Evolutionary conservation across 1,284 basidiomycete species (phyloP).

Genomic region (Ustilago curta): DNA sequence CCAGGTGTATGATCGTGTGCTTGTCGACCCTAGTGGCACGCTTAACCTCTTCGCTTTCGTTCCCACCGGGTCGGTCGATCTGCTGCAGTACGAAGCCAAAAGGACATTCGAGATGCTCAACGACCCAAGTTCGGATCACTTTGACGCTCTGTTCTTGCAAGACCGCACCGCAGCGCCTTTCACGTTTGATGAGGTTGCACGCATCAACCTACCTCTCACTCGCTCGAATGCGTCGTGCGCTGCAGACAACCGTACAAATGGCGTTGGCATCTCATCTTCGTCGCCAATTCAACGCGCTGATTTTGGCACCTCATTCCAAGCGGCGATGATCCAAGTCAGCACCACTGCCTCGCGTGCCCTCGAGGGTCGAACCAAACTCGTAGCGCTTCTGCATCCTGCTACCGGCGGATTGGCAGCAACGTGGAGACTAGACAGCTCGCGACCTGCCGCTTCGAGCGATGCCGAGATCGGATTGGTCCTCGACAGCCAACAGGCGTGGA

Average conservation of each 20-base stretch:
- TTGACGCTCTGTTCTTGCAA: constrained; percentile 79
- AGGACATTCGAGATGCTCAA: constrained; percentile 64
- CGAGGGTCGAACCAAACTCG: constrained; percentile 45
- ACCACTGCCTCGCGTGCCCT: constrained; percentile 54
- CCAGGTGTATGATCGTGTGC: constrained; percentile 71
- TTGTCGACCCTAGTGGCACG: constrained; percentile 83
- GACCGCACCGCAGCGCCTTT: constrained; percentile 60
- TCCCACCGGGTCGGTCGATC: constrained; percentile 75
- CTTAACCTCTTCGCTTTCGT: constrained; percentile 77
- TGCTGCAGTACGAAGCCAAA: constrained; percentile 73
- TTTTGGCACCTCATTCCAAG: constrained; percentile 46
- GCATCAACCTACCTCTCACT: constrained; percentile 41
- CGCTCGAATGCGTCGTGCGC: constrained; percentile 3
- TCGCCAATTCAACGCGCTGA: constrained; percentile 43
- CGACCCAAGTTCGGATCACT: constrained; percentile 74
- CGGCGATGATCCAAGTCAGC: constrained; percentile 48
- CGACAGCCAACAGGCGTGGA: constrained; percentile 58
- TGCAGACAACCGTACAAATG: constrained; percentile 7
- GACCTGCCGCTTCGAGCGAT: constrained; percentile 34
- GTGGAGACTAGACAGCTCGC: constrained; percentile 45
- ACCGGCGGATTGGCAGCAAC: constrained; percentile 37
- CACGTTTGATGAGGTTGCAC: constrained; percentile 69
- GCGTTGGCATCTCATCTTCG: constrained; percentile 24
- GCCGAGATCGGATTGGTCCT: constrained; percentile 58
- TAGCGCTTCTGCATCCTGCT: constrained; percentile 43